Evolutionary conservation across 2,329 filamentous ascomycete species (phyloP).

Genomic region (Phialemoniopsis sp.): DNA sequence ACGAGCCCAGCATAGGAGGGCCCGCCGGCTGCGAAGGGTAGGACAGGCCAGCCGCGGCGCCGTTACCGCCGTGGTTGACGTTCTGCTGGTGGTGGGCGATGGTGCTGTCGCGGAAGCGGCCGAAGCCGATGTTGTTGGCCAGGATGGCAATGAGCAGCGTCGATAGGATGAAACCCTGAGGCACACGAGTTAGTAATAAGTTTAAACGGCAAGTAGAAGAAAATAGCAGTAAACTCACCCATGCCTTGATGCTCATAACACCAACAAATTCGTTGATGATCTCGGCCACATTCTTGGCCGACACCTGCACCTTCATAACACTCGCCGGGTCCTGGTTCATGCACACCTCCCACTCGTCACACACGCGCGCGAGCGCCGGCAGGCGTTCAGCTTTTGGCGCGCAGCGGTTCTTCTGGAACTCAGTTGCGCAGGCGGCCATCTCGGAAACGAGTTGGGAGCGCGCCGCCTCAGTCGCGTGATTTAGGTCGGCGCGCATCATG

Average conservation of each 20-base stretch:
- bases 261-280: constrained; percentile 95
- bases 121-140: constrained; percentile 46
- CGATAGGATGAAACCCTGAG: constrained; percentile 46
- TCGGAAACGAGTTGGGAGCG: constrained; percentile 66
- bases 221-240: constrained; percentile 33
- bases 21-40: constrained; percentile 17
- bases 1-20: constrained; percentile 15
- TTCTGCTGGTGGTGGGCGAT: too few species aligned
- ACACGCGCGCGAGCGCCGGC: constrained; percentile 70
- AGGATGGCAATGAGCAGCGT: constrained; percentile 42
- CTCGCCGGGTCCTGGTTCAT: constrained; percentile 79
- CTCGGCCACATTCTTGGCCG: constrained; percentile 81
- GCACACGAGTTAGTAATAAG: neutral
- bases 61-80: too few species aligned
- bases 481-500: constrained; percentile 71
- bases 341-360: constrained; percentile 79
- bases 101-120: constrained; percentile 20
- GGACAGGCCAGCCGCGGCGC: constrained; percentile 9
- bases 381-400: constrained; percentile 55
- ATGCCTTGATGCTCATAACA: constrained; percentile 78
- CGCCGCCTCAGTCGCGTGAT: constrained; percentile 65
- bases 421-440: constrained; percentile 67
- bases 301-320: constrained; percentile 75
- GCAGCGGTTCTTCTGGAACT: constrained; percentile 77
- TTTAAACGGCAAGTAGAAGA: neutral